Conservation (phyloP, 257 asterid species). For the Ocimum tenuiflorum region DNA sequence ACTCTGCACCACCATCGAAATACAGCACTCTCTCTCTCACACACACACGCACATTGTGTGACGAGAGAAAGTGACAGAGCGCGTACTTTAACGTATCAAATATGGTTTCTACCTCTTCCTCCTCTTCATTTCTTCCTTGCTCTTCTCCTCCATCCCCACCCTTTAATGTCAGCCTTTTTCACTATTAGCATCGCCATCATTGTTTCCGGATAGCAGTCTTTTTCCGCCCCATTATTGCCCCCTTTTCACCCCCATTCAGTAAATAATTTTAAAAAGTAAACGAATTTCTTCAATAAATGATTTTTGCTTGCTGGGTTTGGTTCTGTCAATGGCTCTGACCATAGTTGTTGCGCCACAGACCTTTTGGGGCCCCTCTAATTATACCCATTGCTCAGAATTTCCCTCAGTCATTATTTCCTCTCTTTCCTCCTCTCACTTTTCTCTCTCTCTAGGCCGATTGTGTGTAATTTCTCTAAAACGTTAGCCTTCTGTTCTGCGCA, state of each 20-base stretch:
- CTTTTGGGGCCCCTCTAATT: conserved; percentile 33
- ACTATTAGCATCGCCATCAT: conserved; percentile 25
- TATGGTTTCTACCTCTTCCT: not conserved
- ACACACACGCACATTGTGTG: conserved; percentile 22
- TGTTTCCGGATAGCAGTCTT: conserved; percentile 1
- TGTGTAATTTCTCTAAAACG: not conserved
- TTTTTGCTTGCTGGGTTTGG: conserved; percentile 8
- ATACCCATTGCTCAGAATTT: not conserved
- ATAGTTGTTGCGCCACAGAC: conserved; percentile 57
- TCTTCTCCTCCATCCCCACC: too few species aligned
- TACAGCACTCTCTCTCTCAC: conserved; percentile 1
- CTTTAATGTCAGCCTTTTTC: conserved; percentile 24
- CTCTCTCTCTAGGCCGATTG: not conserved
- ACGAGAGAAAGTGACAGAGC: conserved; percentile 18
- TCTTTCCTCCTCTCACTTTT: conserved; percentile 3
- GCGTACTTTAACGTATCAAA: conserved; percentile 37
- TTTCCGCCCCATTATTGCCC: conserved; percentile 19
- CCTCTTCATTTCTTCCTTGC: not conserved
- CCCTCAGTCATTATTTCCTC: conserved; percentile 27
- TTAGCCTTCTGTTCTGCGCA: not conserved
- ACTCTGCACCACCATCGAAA: conserved; percentile 18
- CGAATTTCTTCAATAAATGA: not conserved
- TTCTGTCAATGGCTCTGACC: conserved; percentile 30
- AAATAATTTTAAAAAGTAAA: not conserved
- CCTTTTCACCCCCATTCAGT: conserved; percentile 5